These are phyloP conservation scores for Bipolaris zeicola DNA, from an alignment of 2,329 filamentous ascomycete genomes.

Conservation along the genomic window DNA sequence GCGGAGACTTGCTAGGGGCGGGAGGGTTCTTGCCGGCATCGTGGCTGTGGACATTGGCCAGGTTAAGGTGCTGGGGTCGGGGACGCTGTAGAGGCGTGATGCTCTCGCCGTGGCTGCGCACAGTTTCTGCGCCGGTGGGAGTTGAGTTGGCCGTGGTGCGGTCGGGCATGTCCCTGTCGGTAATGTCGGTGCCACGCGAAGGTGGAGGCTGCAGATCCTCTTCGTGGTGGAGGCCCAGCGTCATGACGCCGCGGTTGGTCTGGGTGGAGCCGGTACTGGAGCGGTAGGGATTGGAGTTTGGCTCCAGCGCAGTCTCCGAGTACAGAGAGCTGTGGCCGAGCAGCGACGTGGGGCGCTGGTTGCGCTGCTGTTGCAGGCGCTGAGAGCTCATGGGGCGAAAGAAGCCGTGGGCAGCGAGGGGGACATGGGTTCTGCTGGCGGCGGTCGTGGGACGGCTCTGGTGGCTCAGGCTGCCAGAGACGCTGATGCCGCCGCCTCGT, in stretches of 20 bases:
- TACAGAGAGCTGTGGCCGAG: constrained; percentile 44
- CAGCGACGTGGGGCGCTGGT: constrained; percentile 57
- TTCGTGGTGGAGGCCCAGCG: constrained; percentile 45
- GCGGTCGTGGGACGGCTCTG: constrained; percentile 64
- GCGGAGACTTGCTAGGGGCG: constrained; percentile 71
- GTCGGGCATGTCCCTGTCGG: constrained; percentile 73
- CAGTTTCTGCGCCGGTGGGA: constrained; percentile 64
- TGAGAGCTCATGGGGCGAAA: constrained; percentile 97
- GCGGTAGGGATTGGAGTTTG: constrained; percentile 43
- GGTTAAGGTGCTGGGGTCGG: constrained; percentile 61
- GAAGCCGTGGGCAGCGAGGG: constrained; percentile 87
- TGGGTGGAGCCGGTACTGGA: constrained; percentile 47
- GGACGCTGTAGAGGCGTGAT: constrained; percentile 73
- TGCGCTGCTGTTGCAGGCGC: constrained; percentile 86
- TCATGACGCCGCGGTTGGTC: constrained; percentile 35
- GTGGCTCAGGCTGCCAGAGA: constrained; percentile 52
- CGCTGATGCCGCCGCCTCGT: constrained; percentile 53
- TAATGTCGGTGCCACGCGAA: constrained; percentile 81
- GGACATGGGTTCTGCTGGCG: constrained; percentile 83
- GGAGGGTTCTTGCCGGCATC: constrained; percentile 59
- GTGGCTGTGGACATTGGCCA: constrained; percentile 64
- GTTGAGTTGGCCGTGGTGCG: constrained; percentile 75
- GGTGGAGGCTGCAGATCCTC: constrained; percentile 56
- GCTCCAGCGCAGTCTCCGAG: constrained; percentile 38
- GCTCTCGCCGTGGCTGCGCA: constrained; percentile 75